Conservation (phyloP, 495 filamentous ascomycete species). For the Tuber borchii region DNA sequence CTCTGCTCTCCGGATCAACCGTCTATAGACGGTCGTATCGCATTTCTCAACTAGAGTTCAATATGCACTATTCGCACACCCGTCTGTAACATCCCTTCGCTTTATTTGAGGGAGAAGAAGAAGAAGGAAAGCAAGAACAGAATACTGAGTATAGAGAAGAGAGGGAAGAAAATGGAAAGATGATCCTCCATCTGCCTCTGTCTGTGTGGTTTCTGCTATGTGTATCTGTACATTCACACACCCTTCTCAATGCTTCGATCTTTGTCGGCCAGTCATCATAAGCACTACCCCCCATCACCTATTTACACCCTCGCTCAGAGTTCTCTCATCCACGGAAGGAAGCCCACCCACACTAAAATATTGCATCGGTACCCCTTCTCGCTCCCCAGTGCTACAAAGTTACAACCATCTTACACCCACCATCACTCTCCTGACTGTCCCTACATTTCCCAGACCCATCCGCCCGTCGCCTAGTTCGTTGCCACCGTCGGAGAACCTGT, state of each 20-base stretch:
- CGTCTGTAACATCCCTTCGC: constrained; percentile 24
- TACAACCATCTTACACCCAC: not conserved
- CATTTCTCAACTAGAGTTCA: constrained; percentile 31
- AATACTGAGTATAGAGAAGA: not conserved
- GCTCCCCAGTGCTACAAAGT: not conserved
- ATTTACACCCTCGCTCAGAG: not conserved
- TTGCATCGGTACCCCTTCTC: constrained; percentile 19
- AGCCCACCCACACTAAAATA: constrained; percentile 18
- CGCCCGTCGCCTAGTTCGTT: constrained; percentile 10
- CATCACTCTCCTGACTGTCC: not conserved
- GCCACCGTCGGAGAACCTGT: constrained; percentile 35
- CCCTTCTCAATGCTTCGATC: constrained; percentile 17
- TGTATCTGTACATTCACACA: constrained; percentile 29
- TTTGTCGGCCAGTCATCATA: constrained; percentile 27
- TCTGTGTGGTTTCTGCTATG: not conserved
- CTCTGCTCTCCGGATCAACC: constrained; percentile 7
- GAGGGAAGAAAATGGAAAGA: not conserved
- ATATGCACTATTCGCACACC: constrained; percentile 18
- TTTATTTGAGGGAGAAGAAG: not conserved
- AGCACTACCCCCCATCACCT: constrained; percentile 19
- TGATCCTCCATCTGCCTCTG: not conserved
- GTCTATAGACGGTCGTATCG: constrained; percentile 17
- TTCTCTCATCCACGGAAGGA: constrained; percentile 10
- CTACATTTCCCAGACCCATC: not conserved
- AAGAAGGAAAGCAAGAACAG: not conserved